A percentile compares a stretch with the other conserved stretches of the same genome.
Conservation (phyloP, 106 monocot species). For the Cymbidium sinense region DNA sequence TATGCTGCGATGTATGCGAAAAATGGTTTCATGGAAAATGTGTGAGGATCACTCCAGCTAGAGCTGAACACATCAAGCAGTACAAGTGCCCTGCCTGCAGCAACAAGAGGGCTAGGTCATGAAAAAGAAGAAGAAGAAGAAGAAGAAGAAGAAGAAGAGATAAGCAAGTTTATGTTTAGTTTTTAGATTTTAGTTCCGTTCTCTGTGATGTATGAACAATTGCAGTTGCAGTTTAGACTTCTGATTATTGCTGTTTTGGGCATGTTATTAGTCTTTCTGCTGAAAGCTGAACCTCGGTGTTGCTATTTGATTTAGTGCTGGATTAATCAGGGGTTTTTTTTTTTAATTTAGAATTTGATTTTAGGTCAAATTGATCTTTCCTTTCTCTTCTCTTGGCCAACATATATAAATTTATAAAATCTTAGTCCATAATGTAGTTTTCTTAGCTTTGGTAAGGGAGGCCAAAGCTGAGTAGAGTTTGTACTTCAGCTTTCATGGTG, state of each 20-base stretch:
- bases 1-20: conserved; percentile 86
- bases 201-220: not conserved
- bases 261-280: conserved; percentile 1
- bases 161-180: not conserved
- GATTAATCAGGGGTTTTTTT: not conserved
- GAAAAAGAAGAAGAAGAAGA: not conserved
- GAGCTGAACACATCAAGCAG: conserved; percentile 88
- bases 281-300: not conserved
- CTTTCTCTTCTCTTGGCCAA: no score
- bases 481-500: no score
- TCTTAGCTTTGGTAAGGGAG: no score
- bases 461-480: no score
- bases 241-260: not conserved
- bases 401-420: no score
- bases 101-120: conserved; percentile 59
- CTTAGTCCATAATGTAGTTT: no score
- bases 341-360: not conserved
- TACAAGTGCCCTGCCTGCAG: conserved; percentile 92
- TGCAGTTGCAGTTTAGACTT: not conserved
- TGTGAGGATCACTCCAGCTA: conserved; percentile 76
- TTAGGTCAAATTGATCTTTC: not conserved
- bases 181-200: not conserved
- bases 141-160: no score
- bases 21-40: conserved; percentile 92
- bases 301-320: not conserved